Evolutionary conservation across 768 basidiomycete species (phyloP), one percentile per base, ranked within the genome.

Genomic region (Lentinus tigrinus): DNA sequence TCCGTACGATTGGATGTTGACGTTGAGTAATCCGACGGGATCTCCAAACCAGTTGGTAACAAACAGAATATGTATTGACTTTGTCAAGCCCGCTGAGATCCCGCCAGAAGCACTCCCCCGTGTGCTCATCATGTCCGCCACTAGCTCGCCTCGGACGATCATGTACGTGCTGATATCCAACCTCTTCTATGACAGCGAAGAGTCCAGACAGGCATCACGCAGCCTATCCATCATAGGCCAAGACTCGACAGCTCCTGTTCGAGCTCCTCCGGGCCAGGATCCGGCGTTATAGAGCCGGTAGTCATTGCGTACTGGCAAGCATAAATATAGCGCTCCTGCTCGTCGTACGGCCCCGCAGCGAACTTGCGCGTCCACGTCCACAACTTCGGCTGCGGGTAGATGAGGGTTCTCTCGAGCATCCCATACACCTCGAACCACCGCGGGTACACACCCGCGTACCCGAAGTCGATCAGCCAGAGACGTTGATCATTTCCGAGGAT

Each of bases 391-490:
- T 40, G 39, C 37, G 7, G 28, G 16, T 11, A 8, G 11, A n/a
- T 11, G 3, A 27, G 11, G 3, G 36, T 14, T n/a, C 11, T 36
- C 5, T 37, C 46, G 16, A 24, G 51, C 28, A 53, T 39, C 27
- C 53, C 28, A 21, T 37, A 46, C 34, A 36, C 53, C 47, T 63
- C 62, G 47, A 63, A 57, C 62, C 62, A 65, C 3, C 34, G 54
- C 10, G 64, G 64, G 43, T 60, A 65, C 14, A 60, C 39, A 14
- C 64, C 64, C 13, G 62, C 38, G n/a, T 28, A 57, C 21, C 48
- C 63, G 54, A 61, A 67, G 39, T 67, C 65, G 7, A 67, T 60
- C 4, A 67, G 54, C 66, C 66, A 65, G n/a, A 65, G 36, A 13
- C 43, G 34, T 19, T 55, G 54, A 39, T 65, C 64, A 2, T 39